Evolutionary conservation across 495 filamentous ascomycete genomes (phyloP).

Genomic region (Penicillium antarcticum): DNA sequence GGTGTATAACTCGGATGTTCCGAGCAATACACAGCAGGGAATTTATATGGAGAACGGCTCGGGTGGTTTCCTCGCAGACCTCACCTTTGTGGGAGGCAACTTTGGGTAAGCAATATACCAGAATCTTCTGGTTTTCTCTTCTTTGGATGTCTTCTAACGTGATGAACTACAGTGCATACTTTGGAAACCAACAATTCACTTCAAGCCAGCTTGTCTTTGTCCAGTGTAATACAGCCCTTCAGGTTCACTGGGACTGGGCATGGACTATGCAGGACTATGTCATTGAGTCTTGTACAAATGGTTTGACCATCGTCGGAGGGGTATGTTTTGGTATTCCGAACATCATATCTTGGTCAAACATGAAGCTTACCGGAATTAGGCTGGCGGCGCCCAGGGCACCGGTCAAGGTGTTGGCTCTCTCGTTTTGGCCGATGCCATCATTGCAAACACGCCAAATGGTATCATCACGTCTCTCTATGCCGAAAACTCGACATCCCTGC

Average conservation of each 20-base stretch:
- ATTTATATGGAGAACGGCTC: constrained; percentile 42
- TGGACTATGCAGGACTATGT: constrained; percentile 42
- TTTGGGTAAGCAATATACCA: constrained; percentile 23
- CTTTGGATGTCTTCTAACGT: background rate
- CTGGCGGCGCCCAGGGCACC: constrained; percentile 13
- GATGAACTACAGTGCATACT: constrained; percentile 28
- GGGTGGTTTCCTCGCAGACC: constrained; percentile 43
- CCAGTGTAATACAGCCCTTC: constrained; percentile 45
- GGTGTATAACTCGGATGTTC: constrained; percentile 22
- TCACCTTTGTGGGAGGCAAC: constrained; percentile 43
- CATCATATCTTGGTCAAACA: background rate
- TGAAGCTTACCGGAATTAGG: constrained; percentile 3
- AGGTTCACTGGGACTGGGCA: constrained; percentile 57
- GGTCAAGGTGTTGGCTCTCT: constrained; percentile 60
- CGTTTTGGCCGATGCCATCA: constrained; percentile 63
- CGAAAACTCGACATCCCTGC: constrained; percentile 20
- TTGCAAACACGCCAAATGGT: constrained; percentile 59
- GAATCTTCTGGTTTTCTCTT: background rate
- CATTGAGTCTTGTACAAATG: constrained; percentile 29
- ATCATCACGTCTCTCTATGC: constrained; percentile 46
- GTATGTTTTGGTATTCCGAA: constrained; percentile 3
- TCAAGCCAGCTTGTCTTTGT: constrained; percentile 48
- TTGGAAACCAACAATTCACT: constrained; percentile 56
- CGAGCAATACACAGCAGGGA: constrained; percentile 28
- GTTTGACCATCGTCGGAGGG: constrained; percentile 15